A percentile compares a stretch with the other conserved stretches of the same genome.
phyloP scores from a whole-genome alignment of 306 rosid species.

The Begonia fuchsioides region DNA sequence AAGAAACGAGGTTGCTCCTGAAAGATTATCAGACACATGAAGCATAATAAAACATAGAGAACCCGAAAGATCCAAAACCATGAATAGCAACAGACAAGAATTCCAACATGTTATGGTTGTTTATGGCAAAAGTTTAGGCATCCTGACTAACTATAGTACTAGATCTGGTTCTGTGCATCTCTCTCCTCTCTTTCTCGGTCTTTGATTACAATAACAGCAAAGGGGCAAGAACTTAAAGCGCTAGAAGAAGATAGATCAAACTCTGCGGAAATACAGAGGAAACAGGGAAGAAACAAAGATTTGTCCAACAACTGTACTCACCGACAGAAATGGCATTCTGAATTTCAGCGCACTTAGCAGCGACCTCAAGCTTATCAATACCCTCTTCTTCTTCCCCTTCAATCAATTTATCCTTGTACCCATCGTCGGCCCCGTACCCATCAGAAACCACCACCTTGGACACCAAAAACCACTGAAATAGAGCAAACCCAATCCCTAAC shows the following conservation, averaged over 20 bases:
- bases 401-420: conserved; percentile 24
- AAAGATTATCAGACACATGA: conserved; percentile 1
- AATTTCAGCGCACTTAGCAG: conserved; percentile 44
- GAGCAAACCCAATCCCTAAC: conserved; percentile 41
- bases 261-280: neutral
- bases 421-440: conserved; percentile 8
- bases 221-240: neutral
- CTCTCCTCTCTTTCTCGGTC: no score
- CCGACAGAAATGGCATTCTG: conserved; percentile 60
- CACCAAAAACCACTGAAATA: conserved; percentile 54
- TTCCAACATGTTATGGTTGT: neutral
- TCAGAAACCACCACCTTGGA: conserved; percentile 36
- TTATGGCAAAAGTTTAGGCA: no score
- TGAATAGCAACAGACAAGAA: neutral
- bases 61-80: neutral
- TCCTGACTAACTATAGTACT: no score
- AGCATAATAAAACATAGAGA: no score
- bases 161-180: no score
- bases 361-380: conserved; percentile 25
- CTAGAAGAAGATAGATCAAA: neutral
- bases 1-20: conserved; percentile 61
- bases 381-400: conserved; percentile 37
- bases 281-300: neutral
- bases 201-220: no score
- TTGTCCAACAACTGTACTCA: conserved; percentile 5